Percentiles rank a stretch among this genome's conserved stretches.
Conservation (phyloP, 306 rosid genomes). For the Medicago lupulina region DNA sequence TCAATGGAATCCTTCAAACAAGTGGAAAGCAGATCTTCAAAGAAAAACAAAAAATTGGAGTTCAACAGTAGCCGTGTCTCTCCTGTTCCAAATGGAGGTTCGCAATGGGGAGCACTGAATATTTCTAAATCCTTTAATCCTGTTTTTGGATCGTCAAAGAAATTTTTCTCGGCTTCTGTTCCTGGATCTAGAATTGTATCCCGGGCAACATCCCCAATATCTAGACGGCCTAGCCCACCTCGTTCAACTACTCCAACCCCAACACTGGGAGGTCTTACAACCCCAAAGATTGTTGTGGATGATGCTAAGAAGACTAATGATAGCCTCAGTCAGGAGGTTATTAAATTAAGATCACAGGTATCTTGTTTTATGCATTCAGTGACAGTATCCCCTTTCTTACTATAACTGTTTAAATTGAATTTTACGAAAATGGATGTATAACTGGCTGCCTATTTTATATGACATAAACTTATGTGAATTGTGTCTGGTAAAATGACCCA, state of each 20-base stretch:
- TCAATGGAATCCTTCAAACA: conserved; percentile 89
- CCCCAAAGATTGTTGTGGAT: conserved; percentile 89
- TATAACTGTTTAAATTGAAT: not conserved
- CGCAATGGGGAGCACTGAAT: conserved; percentile 91
- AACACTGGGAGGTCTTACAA: conserved; percentile 94
- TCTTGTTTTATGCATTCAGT: conserved; percentile 26
- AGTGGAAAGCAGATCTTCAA: conserved; percentile 82
- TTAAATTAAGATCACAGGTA: conserved; percentile 93
- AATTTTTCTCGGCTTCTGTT: conserved; percentile 98
- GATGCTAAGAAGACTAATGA: conserved; percentile 87
- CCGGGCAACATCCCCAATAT: conserved; percentile 97
- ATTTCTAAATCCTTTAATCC: conserved; percentile 95
- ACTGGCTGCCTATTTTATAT: not conserved
- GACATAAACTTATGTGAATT: conserved; percentile 31
- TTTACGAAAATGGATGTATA: conserved; percentile 27
- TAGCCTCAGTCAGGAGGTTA: conserved; percentile 94
- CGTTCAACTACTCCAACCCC: conserved; percentile 99
- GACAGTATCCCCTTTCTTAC: conserved; percentile 33
- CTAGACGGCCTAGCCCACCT: conserved; percentile 98
- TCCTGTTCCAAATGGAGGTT: conserved; percentile 90
- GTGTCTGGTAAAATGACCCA: conserved; percentile 27
- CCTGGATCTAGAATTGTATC: conserved; percentile 99
- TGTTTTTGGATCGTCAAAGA: conserved; percentile 96
- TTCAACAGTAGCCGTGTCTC: conserved; percentile 97
- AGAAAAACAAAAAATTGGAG: conserved; percentile 95